Base-by-base conservation (phyloP, 768 basidiomycete species). In the Leucocoprinus sp. region DNA sequence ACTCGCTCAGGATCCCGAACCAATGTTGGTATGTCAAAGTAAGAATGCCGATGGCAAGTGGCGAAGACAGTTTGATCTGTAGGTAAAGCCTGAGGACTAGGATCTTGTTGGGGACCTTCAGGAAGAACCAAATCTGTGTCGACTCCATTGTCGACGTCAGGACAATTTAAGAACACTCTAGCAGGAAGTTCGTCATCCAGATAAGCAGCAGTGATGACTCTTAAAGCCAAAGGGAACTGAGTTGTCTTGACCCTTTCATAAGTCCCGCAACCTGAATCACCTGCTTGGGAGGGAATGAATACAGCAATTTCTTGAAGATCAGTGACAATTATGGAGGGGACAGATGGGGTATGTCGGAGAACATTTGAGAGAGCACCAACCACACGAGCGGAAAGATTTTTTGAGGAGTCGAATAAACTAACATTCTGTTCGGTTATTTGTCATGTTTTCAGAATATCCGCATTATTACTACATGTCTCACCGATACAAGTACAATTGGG, bases 21-120 rank as follows among this genome's bases (percentile, higher is more conserved):
- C 37, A 60, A 42, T 48, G 54, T 61, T 7, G 28, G 42, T 15
- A 49, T 29, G 39, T 61, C 55, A 37, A 61, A 61, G 42, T 60
- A 56, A 23, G 56, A 57, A 39, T 56, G 44, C 5, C 55, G 53
- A 27, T 49, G 48, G 28, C 50, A 45, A 14, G 51, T 55, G 4
- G 21, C 34, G 29, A 60, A 57, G n/a, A 60, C 42, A 29, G 55
- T 29, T 37, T 57, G 52, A 40, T 58, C 56, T 35, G 53, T 3
- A 37, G 52, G 36, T 27, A 48, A n/a, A n/a, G n/a, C n/a, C n/a
- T n/a, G 35, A 44, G 39, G 21, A 4, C n/a, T n/a, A n/a, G 31
- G 31, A 28, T 50, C 15, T 29, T 54, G 50, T n/a, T 43, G 45
- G 8, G 52, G 54, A 31, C 54, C 54, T 33, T 45, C 36, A 21